Conservation (phyloP, 495 filamentous ascomycete genomes). For the Aspergillus carlsbadensis region DNA sequence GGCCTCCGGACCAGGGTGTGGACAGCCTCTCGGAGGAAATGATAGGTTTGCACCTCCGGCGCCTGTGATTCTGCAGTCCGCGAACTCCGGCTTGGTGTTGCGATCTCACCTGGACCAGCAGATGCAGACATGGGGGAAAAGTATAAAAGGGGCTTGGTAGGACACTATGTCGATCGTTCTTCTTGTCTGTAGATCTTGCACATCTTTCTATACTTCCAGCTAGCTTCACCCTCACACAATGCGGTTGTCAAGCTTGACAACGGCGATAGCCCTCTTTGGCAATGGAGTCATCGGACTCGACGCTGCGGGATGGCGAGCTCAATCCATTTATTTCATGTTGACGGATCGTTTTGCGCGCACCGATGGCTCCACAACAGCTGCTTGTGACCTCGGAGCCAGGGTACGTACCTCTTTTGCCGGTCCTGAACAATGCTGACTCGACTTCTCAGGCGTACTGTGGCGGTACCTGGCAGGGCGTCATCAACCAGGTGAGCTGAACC, state of each 20-base stretch:
- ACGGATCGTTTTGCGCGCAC: slow-evolving; percentile 74
- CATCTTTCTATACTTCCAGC: too few relatives aligned
- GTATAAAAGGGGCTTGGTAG: too few relatives aligned
- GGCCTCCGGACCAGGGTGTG: too few relatives aligned
- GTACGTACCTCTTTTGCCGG: slow-evolving; percentile 16
- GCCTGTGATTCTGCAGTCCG: too few relatives aligned
- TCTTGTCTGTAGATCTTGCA: too few relatives aligned
- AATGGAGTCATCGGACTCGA: neutral
- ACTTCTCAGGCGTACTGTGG: slow-evolving; percentile 60
- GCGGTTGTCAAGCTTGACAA: neutral
- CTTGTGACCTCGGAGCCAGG: slow-evolving; percentile 44
- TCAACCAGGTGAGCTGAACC: slow-evolving; percentile 50
- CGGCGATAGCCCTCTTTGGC: neutral
- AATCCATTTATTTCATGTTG: slow-evolving; percentile 25
- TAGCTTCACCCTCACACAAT: neutral
- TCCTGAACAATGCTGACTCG: neutral
- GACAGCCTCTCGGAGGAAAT: too few relatives aligned
- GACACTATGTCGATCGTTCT: too few relatives aligned
- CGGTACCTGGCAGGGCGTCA: slow-evolving; percentile 72
- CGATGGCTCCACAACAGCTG: slow-evolving; percentile 59
- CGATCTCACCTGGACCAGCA: too few relatives aligned
- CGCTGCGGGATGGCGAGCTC: neutral
- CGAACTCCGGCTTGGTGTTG: too few relatives aligned
- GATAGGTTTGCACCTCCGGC: too few relatives aligned
- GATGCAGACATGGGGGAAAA: too few relatives aligned